Base-by-base conservation (phyloP, 2,329 filamentous ascomycete genomes). In the Sporothrix sp. region DNA sequence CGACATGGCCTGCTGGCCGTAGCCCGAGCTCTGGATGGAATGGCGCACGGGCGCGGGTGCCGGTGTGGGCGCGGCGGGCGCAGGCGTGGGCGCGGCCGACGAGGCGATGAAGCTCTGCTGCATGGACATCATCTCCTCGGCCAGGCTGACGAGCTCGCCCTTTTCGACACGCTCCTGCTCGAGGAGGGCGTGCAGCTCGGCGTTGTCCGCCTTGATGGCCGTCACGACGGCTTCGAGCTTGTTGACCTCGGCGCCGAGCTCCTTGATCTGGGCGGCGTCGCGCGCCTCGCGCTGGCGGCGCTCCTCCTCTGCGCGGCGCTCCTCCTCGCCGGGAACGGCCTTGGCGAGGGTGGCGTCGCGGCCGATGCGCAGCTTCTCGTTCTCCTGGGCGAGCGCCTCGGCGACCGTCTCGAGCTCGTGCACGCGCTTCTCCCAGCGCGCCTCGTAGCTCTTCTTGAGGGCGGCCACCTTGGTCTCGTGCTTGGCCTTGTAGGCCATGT, bases 391-490 rank as follows among this genome's bases (percentile, higher is more conserved):
- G 10, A 91, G 74, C 38, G 84, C 78, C 40, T 81, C 81, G 38
- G 95, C 73, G 55, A 81, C 81, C 16, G 66, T 65, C 66, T 95
- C 86, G 3, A 95, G 78, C 59, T 91, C 86, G 49, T 79, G 79
- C 51, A 91, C 79, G 62, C 85, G 87, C 74, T 94, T 94, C 67
- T 95, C 88, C 79, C 88, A 93, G 50, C 91, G 82, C 42, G 79
- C 78, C 65, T 96, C 88, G 68, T 97, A 85, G 55, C 78, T 83
- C 68, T 84, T 83, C 70, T 84, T 97, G 57, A 98, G 74, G 4
- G 90, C 91, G 1, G 87, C 79, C 39, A 97, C 91, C 71, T 98
- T 98, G 56, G 84, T 87, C 71, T 97, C 91, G 65, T 98, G 93
- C 70, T 98, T 98, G 63, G 85, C 82, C 71, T 96, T 97, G 76